These are phyloP conservation scores for Metschnikowia continentalis DNA, from an alignment of 805 yeast genomes.

Conservation along the genomic window DNA sequence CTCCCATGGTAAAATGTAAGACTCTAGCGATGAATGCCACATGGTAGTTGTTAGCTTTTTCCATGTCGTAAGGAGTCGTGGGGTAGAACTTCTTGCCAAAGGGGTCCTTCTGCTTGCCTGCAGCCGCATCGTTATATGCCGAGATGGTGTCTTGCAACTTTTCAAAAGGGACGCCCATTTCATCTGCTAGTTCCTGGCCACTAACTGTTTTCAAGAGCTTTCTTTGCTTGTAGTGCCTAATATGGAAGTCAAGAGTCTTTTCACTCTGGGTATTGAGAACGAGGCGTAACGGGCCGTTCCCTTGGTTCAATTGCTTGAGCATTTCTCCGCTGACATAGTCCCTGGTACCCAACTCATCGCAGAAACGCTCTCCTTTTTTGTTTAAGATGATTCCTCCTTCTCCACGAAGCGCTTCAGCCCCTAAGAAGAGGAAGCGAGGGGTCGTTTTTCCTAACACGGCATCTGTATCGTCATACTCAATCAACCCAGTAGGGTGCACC, in stretches of 20 bases:
- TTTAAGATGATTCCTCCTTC: slow-evolving; percentile 61
- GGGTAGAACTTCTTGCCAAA: slow-evolving; percentile 49
- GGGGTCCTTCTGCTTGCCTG: slow-evolving; percentile 34
- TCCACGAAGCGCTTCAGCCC: slow-evolving; percentile 64
- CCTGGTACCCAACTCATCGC: slow-evolving; percentile 57
- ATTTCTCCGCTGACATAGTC: slow-evolving; percentile 59
- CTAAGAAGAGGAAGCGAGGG: slow-evolving; percentile 53
- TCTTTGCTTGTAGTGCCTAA: slow-evolving; percentile 53
- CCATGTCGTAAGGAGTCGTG: slow-evolving; percentile 40
- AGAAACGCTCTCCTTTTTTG: slow-evolving; percentile 50
- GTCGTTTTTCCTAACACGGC: slow-evolving; percentile 31
- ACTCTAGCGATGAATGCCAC: slow-evolving; percentile 54
- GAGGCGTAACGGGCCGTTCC: slow-evolving; percentile 47
- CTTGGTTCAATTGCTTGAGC: slow-evolving; percentile 37
- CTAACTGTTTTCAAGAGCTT: slow-evolving; percentile 48
- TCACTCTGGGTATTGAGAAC: slow-evolving; percentile 47
- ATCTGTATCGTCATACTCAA: slow-evolving; percentile 46
- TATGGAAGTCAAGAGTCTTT: slow-evolving; percentile 43
- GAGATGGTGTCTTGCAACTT: slow-evolving; percentile 31
- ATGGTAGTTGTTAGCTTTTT: slow-evolving; percentile 36
- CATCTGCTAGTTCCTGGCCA: slow-evolving; percentile 42
- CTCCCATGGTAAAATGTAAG: slow-evolving; percentile 70
- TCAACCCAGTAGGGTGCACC: slow-evolving; percentile 65
- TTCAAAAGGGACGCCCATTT: slow-evolving; percentile 31
- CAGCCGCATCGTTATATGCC: slow-evolving; percentile 40